Conservation (phyloP, 257 asterid genomes). For the Linaria vulgaris region DNA sequence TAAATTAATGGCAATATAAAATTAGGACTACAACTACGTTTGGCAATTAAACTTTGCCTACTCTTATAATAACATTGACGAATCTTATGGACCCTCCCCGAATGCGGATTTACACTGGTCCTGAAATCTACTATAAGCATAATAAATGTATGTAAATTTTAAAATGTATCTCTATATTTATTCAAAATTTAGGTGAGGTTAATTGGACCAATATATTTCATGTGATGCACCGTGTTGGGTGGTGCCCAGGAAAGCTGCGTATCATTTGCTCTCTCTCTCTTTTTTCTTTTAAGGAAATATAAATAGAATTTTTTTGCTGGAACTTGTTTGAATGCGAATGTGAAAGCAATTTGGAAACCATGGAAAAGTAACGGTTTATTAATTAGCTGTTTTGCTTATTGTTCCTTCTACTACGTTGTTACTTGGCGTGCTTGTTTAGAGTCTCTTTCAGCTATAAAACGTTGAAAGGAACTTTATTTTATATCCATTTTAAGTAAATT, state of each 20-base stretch:
- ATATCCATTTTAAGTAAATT: too few relatives aligned
- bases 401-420: neutral
- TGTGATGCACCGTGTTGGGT: conserved; percentile 1
- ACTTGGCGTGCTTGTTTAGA: neutral
- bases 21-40: too few relatives aligned
- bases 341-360: conserved; percentile 6
- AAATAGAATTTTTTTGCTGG: conserved; percentile 3
- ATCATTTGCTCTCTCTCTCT: conserved; percentile 41
- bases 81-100: too few relatives aligned
- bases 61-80: too few relatives aligned
- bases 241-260: conserved; percentile 36
- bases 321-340: neutral
- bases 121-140: too few relatives aligned
- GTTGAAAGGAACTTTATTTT: too few relatives aligned
- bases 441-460: too few relatives aligned
- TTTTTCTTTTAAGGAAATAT: conserved; percentile 12
- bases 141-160: too few relatives aligned
- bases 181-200: neutral
- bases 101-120: too few relatives aligned
- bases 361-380: neutral
- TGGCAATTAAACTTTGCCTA: too few relatives aligned
- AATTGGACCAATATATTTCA: conserved; percentile 4
- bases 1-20: too few relatives aligned
- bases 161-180: neutral
- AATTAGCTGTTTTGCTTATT: neutral